Base-by-base conservation (phyloP, 306 rosid genomes). In the Castanospermum australe region DNA sequence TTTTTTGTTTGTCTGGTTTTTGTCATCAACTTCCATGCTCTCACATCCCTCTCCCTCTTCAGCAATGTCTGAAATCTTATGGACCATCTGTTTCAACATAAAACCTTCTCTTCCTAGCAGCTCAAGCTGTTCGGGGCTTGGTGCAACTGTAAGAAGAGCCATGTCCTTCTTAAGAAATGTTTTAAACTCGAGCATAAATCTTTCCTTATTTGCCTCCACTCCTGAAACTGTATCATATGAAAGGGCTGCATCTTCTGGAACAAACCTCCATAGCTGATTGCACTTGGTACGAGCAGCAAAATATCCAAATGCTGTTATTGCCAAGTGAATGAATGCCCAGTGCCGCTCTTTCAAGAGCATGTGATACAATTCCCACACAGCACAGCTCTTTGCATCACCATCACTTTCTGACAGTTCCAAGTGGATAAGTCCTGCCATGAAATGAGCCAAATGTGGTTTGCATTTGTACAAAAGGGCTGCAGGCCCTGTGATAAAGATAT, bases 321-420 rank as follows among this genome's bases (percentile, higher is more conserved):
- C 93, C 91, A 89, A 79, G 76, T 94, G 97, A 76, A 83, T 66
- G 36, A 91, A 72, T 69, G 97, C 97, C 99, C 97, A 94, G 36
- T 94, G 95, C 74, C 85, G 82, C 84, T 92, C 99, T 76, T 61
- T 89, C 84, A 95, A 78, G 75, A 95, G 78, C 88, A 92, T 85
- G 80, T 91, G 98, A 84, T 85, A 88, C 57, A 95, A 73, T 78
- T 72, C 88, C 89, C 92, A 85, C 10, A 70, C 87, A 57, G 89
- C 91, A 25, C 88, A 82, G 75, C 87, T 84, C 82, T 77, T 91
- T 14, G 89, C 82, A 81, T 84, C 87, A 66, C 83, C 76, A 13
- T 89, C 92, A 65, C 81, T 63, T 82, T 83, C 95, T 75, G 86
- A 65, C 65, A 95, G 76, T 79, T 86, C 85, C 88, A 86, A 83